Percentiles rank a stretch among this genome's conserved stretches.
Conservation (phyloP, 306 rosid genomes). For the Astragalus membranaceus region DNA sequence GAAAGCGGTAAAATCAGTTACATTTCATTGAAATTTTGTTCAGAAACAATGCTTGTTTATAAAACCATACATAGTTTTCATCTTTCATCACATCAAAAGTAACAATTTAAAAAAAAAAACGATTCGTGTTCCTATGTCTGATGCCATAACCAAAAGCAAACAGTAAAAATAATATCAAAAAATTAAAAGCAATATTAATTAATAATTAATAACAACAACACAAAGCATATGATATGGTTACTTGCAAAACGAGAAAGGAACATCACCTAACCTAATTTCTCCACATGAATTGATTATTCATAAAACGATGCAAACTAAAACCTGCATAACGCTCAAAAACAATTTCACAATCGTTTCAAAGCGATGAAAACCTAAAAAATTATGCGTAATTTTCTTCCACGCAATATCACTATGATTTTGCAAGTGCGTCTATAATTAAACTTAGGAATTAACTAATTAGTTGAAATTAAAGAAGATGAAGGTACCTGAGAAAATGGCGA, state of each 20-base stretch:
- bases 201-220: not conserved
- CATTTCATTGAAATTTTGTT: conserved; percentile 23
- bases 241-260: conserved; percentile 15
- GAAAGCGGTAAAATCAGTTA: conserved; percentile 10
- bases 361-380: conserved; percentile 3
- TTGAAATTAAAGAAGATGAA: not conserved
- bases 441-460: not conserved
- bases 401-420: not conserved
- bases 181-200: not conserved
- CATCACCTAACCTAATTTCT: conserved; percentile 13
- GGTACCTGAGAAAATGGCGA: not conserved
- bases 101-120: not conserved
- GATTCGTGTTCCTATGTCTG: not conserved
- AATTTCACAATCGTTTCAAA: not conserved
- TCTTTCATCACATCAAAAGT: not conserved
- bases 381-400: too few relatives aligned
- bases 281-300: not conserved
- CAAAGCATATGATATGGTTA: not conserved
- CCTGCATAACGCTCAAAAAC: not conserved
- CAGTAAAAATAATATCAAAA: not conserved
- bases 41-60: conserved; percentile 12
- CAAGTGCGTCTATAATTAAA: not conserved
- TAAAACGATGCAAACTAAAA: not conserved
- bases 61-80: not conserved
- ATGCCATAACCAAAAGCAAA: not conserved